Conservation (phyloP, 1,284 basidiomycete species). For the Irpex lacteus region DNA sequence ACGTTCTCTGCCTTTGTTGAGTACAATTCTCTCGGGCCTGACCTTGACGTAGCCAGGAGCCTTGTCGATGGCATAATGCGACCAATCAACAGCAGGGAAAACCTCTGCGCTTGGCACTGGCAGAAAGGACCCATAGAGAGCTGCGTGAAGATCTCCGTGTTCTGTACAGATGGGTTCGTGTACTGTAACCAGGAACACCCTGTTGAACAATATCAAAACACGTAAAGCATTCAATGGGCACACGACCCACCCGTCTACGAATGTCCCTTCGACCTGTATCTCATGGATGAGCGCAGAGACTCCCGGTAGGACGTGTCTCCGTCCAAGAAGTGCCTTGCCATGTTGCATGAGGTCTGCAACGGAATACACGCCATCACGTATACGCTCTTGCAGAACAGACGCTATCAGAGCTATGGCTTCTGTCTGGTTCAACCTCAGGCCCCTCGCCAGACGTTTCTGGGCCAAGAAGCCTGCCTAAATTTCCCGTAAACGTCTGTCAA, state of each 20-base stretch:
- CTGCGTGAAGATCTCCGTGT: constrained; percentile 73
- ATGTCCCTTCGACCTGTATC: constrained; percentile 92
- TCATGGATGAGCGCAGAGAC: constrained; percentile 71
- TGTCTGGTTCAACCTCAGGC: constrained; percentile 80
- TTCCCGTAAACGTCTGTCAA: neutral
- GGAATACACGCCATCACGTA: constrained; percentile 89
- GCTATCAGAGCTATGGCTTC: constrained; percentile 93
- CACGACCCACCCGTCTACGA: constrained; percentile 69
- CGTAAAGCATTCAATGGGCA: constrained; percentile 2
- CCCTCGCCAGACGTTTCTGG: constrained; percentile 92
- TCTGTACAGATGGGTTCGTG: constrained; percentile 92
- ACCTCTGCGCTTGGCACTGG: constrained; percentile 69
- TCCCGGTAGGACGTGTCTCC: constrained; percentile 85
- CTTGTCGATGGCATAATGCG: constrained; percentile 49
- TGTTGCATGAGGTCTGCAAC: constrained; percentile 92
- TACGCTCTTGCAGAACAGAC: constrained; percentile 88
- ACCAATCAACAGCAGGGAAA: constrained; percentile 57
- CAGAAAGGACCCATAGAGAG: constrained; percentile 92
- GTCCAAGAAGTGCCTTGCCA: constrained; percentile 87
- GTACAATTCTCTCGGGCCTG: constrained; percentile 62
- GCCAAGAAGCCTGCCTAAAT: constrained; percentile 79
- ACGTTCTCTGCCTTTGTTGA: constrained; percentile 75
- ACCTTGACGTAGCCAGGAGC: constrained; percentile 77
- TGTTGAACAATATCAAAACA: constrained; percentile 27
- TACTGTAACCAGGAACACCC: constrained; percentile 92